phyloP scores from a whole-genome alignment of 179 eudicot genomes.

The Amaranthus tricolor region DNA sequence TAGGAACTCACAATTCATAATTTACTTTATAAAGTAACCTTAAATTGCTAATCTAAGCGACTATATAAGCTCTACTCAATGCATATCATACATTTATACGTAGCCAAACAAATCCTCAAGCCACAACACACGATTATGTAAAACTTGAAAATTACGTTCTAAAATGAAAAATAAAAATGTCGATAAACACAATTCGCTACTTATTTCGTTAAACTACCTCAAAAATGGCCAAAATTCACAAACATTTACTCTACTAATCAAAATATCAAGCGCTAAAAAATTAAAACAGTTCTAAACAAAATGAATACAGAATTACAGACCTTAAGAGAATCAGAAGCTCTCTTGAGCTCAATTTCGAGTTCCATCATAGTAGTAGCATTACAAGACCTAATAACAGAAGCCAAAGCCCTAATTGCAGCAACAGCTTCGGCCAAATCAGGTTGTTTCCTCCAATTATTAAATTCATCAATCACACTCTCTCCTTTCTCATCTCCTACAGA shows the following conservation, averaged over 20 bases:
- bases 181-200: neutral
- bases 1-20: too few relatives aligned
- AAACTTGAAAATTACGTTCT: too few relatives aligned
- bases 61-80: too few relatives aligned
- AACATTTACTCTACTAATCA: neutral
- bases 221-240: neutral
- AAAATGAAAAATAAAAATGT: neutral
- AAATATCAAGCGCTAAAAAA: neutral
- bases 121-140: too few relatives aligned
- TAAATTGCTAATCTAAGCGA: too few relatives aligned
- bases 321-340: constrained; percentile 86
- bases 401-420: constrained; percentile 96
- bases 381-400: constrained; percentile 72
- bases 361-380: constrained; percentile 92
- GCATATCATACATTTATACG: too few relatives aligned
- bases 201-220: too few relatives aligned
- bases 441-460: constrained; percentile 79
- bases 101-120: too few relatives aligned
- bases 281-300: neutral
- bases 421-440: constrained; percentile 98
- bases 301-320: constrained; percentile 21
- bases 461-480: constrained; percentile 74
- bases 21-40: too few relatives aligned
- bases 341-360: constrained; percentile 89
- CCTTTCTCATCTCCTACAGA: constrained; percentile 28